These are phyloP conservation scores for Colletotrichum sp. DNA, from an alignment of 2,329 filamentous ascomycete genomes.

Conservation along the genomic window DNA sequence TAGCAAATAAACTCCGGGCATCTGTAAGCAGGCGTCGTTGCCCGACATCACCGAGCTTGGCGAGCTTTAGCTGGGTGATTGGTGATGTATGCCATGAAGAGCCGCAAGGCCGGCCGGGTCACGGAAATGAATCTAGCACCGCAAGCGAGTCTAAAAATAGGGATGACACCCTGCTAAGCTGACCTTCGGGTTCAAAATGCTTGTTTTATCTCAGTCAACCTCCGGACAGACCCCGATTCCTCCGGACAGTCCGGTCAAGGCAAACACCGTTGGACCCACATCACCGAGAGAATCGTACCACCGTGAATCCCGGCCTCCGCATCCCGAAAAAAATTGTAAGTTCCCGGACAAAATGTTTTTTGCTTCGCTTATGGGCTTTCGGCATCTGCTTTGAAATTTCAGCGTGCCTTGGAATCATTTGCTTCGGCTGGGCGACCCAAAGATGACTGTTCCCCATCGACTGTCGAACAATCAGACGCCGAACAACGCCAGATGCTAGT, in stretches of 20 bases:
- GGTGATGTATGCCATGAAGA: not conserved
- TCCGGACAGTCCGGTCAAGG: not conserved
- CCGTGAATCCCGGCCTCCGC: not conserved
- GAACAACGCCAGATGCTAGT: not conserved
- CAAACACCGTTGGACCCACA: not conserved
- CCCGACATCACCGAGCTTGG: not conserved
- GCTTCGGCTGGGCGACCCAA: not conserved
- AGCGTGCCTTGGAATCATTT: not conserved
- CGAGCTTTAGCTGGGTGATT: not conserved
- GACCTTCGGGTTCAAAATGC: not conserved
- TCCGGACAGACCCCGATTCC: not conserved
- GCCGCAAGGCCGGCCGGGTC: not conserved
- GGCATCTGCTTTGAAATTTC: not conserved
- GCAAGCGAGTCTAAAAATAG: not conserved
- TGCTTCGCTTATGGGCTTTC: fast-evolving
- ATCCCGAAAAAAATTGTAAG: not conserved
- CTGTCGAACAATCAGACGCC: not conserved
- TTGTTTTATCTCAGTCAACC: not conserved
- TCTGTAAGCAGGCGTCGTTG: not conserved
- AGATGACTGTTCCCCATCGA: not conserved
- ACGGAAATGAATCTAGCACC: not conserved
- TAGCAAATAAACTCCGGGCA: not conserved
- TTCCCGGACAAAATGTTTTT: not conserved
- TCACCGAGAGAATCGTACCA: not conserved
- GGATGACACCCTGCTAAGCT: not conserved